Percentiles rank a stretch among this genome's conserved stretches.
These are phyloP conservation scores for Purpureocillium takamizusanense DNA, from an alignment of 2,329 filamentous ascomycete species.

Conservation along the genomic window DNA sequence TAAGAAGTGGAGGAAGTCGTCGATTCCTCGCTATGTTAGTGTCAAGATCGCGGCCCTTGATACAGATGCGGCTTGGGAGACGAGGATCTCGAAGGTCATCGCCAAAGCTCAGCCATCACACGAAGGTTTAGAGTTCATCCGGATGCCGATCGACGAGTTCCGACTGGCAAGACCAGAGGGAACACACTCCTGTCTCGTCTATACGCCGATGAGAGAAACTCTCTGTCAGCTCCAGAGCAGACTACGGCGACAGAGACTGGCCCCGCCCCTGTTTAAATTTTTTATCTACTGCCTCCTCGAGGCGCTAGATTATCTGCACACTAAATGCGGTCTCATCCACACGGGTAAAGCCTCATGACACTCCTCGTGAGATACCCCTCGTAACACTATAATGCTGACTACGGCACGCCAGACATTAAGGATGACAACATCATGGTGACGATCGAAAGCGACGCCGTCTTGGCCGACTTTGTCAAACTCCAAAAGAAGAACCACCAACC, in stretches of 20 bases:
- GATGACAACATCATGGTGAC: constrained; percentile 14
- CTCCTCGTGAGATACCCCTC: not conserved
- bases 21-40: constrained; percentile 5
- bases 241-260: constrained; percentile 7
- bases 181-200: constrained; percentile 12
- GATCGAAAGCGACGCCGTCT: constrained; percentile 8
- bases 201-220: constrained; percentile 12
- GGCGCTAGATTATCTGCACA: constrained; percentile 11
- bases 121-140: constrained; percentile 6
- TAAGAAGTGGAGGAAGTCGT: constrained; percentile 1
- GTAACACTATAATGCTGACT: not conserved
- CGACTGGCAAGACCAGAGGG: constrained; percentile 6
- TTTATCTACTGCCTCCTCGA: constrained; percentile 10
- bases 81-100: constrained; percentile 5
- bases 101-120: constrained; percentile 8
- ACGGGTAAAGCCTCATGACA: constrained; percentile 8
- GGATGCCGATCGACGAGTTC: no score
- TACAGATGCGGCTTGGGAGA: constrained; percentile 7
- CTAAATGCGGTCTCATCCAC: constrained; percentile 10
- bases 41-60: constrained; percentile 12
- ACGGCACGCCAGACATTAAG: constrained; percentile 10
- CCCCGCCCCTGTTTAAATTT: constrained; percentile 8
- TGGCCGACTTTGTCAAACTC: constrained; percentile 5
- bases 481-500: constrained; percentile 2
- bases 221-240: constrained; percentile 8